phyloP scores from a whole-genome alignment of 2,329 filamentous ascomycete species.

The Aspergillus ruber region DNA sequence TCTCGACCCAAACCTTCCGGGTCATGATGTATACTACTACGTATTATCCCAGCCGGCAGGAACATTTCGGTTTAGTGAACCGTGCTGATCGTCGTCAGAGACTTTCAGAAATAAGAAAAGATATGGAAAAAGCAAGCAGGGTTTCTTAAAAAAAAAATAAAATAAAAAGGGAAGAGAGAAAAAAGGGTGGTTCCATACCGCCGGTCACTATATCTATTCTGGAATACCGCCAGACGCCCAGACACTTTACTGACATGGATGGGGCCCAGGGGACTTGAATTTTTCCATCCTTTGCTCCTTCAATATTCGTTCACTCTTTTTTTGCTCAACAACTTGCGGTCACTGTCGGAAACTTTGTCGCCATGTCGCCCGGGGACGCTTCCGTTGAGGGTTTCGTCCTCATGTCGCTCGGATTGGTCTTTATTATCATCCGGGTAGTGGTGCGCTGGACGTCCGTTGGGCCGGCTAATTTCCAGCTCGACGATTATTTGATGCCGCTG shows the following conservation, averaged over 20 bases:
- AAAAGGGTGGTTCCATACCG: neutral
- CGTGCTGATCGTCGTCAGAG: neutral
- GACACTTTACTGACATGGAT: neutral
- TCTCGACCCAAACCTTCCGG: too few relatives aligned
- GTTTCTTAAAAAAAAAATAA: too few relatives aligned
- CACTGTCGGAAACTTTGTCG: neutral
- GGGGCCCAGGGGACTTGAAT: neutral
- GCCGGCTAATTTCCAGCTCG: slow-evolving; percentile 41
- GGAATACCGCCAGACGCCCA: neutral
- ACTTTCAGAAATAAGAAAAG: neutral
- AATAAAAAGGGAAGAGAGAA: neutral
- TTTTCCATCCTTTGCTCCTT: neutral
- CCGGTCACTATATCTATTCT: neutral
- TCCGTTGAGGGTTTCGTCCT: slow-evolving; percentile 41
- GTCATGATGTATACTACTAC: too few relatives aligned
- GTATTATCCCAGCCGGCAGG: too few relatives aligned
- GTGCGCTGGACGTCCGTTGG: slow-evolving; percentile 43
- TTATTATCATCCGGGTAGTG: slow-evolving; percentile 46
- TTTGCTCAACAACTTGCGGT: neutral
- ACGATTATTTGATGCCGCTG: slow-evolving; percentile 53
- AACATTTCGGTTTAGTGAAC: neutral
- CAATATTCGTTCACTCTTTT: neutral
- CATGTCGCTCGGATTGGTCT: slow-evolving; percentile 41
- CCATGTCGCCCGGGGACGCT: neutral
- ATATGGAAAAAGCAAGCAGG: neutral